These are phyloP conservation scores for Aplosporella prunicola DNA, from an alignment of 2,329 filamentous ascomycete genomes.

Conservation along the genomic window DNA sequence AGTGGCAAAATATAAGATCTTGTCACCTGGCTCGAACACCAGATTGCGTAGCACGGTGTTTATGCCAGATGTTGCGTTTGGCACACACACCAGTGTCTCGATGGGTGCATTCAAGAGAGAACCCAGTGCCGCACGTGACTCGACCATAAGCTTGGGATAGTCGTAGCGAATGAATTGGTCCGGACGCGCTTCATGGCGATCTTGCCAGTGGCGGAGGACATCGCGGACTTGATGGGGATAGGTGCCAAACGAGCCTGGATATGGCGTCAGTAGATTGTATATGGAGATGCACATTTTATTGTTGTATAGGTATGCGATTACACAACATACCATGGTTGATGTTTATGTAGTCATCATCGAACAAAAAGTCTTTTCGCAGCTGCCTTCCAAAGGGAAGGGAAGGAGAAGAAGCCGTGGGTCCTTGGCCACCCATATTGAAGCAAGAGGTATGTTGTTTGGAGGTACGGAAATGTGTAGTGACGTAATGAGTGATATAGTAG, in stretches of 20 bases:
- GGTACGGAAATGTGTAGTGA: too few relatives aligned
- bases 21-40: conserved; percentile 58
- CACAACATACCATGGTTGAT: conserved; percentile 61
- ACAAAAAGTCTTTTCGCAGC: conserved; percentile 57
- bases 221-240: conserved; percentile 55
- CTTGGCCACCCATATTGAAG: too few relatives aligned
- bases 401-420: too few relatives aligned
- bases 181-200: conserved; percentile 55
- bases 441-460: too few relatives aligned
- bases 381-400: conserved; percentile 44
- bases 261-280: background rate
- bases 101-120: conserved; percentile 54
- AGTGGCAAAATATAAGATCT: conserved; percentile 69
- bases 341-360: conserved; percentile 58
- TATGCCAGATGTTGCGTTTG: conserved; percentile 69
- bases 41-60: conserved; percentile 76
- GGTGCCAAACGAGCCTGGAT: conserved; percentile 64
- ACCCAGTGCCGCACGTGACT: conserved; percentile 55
- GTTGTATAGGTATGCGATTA: background rate
- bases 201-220: conserved; percentile 55
- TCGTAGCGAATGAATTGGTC: conserved; percentile 69
- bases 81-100: conserved; percentile 63
- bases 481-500: too few relatives aligned
- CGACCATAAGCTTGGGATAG: conserved; percentile 53
- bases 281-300: background rate